phyloP scores from a whole-genome alignment of 768 basidiomycete genomes.

The Russula olivacea region DNA sequence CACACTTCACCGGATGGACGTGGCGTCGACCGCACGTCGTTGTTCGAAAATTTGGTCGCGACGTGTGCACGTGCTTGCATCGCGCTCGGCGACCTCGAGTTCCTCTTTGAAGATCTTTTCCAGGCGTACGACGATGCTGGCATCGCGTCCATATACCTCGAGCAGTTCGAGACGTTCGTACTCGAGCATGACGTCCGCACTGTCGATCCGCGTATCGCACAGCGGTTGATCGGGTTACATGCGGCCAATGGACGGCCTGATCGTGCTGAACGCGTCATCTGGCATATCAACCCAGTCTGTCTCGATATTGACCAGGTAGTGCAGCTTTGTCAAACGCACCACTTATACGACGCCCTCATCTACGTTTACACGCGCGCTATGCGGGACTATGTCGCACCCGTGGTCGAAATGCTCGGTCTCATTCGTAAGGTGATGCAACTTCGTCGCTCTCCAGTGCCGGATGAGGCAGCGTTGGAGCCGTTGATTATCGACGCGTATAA shows the following conservation, averaged over 20 bases:
- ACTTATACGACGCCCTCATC: constrained; percentile 88
- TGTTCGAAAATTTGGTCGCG: constrained; percentile 84
- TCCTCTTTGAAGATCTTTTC: constrained; percentile 90
- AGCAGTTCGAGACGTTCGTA: constrained; percentile 75
- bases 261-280: constrained; percentile 82
- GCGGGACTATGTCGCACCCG: constrained; percentile 80
- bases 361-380: constrained; percentile 90
- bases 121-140: constrained; percentile 81
- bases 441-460: constrained; percentile 32
- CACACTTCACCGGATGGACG: constrained; percentile 76
- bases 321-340: constrained; percentile 71
- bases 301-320: constrained; percentile 94
- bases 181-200: constrained; percentile 63
- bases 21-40: constrained; percentile 84
- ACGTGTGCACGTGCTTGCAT: constrained; percentile 76
- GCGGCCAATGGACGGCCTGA: constrained; percentile 65
- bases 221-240: constrained; percentile 74
- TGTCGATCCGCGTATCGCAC: constrained; percentile 84
- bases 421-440: constrained; percentile 62
- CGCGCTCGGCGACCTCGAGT: constrained; percentile 72
- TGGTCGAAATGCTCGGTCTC: constrained; percentile 77
- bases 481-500: constrained; percentile 78
- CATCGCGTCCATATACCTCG: constrained; percentile 79
- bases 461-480: constrained; percentile 46
- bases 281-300: constrained; percentile 89